Percentiles rank a stretch among this genome's conserved stretches.
Evolutionary conservation across 2,329 filamentous ascomycete genomes (phyloP).

Genomic region (Clonostachys solani): DNA sequence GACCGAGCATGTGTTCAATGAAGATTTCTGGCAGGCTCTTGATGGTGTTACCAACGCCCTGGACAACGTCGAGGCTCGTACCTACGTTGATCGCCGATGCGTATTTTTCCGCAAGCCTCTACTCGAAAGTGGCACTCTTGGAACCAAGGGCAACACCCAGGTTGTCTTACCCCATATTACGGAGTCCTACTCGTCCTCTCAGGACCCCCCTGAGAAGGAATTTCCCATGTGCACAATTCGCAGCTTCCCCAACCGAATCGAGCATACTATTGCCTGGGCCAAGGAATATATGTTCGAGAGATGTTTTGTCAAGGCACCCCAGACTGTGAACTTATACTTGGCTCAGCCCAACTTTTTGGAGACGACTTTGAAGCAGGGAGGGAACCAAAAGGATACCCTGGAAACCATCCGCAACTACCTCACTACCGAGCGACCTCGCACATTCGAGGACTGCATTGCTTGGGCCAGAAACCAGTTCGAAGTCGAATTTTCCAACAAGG

Average conservation of each 20-base stretch:
- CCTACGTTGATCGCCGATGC: conserved; percentile 92
- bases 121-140: conserved; percentile 94
- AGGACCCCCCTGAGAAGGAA: conserved; percentile 96
- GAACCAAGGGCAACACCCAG: conserved; percentile 97
- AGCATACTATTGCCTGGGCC: conserved; percentile 98
- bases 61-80: conserved; percentile 95
- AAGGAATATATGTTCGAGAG: conserved; percentile 88
- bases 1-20: conserved; percentile 92
- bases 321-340: conserved; percentile 91
- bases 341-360: conserved; percentile 88
- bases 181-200: conserved; percentile 92
- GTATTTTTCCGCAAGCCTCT: conserved; percentile 98
- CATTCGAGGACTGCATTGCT: conserved; percentile 92
- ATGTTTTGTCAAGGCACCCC: conserved; percentile 87
- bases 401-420: conserved; percentile 88
- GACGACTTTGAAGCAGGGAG: conserved; percentile 82
- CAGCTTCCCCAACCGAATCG: conserved; percentile 97
- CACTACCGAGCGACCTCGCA: conserved; percentile 85
- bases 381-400: conserved; percentile 89
- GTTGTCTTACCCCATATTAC: conserved; percentile 88
- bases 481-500: conserved; percentile 94
- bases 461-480: conserved; percentile 95
- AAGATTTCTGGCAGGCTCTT: conserved; percentile 81
- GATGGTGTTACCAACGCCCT: conserved; percentile 95
- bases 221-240: conserved; percentile 98